phyloP scores from a whole-genome alignment of 106 monocot genomes.

The Triglochin maritima region DNA sequence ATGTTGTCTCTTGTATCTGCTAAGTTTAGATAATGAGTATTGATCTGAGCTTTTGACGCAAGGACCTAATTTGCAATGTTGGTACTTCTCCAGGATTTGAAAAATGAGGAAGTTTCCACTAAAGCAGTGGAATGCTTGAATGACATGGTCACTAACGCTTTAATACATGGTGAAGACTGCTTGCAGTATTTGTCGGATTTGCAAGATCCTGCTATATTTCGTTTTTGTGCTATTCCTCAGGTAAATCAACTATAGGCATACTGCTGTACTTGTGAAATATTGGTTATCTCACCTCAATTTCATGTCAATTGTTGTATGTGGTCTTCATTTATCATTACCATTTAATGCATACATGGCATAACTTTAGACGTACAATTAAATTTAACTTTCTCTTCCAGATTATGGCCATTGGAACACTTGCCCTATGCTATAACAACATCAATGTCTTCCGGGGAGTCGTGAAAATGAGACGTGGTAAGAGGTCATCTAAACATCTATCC shows the following conservation, averaged over 20 bases:
- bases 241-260: slow-evolving; percentile 11
- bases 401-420: slow-evolving; percentile 97
- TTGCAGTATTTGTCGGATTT: slow-evolving; percentile 68
- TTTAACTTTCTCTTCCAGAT: slow-evolving; percentile 42
- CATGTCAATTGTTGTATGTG: too few species aligned
- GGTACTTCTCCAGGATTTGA: slow-evolving; percentile 51
- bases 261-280: too few species aligned
- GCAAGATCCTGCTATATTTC: slow-evolving; percentile 52
- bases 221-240: slow-evolving; percentile 99
- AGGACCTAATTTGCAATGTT: too few species aligned
- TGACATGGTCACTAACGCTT: slow-evolving; percentile 92
- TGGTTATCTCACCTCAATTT: too few species aligned
- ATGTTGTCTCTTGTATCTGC: too few species aligned
- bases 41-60: too few species aligned
- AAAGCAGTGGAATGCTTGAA: slow-evolving; percentile 91
- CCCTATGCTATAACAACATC: slow-evolving; percentile 85
- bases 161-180: slow-evolving; percentile 83
- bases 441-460: slow-evolving; percentile 89
- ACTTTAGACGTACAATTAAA: not conserved
- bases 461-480: slow-evolving; percentile 94
- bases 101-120: slow-evolving; percentile 59
- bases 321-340: too few species aligned
- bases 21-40: too few species aligned
- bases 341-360: not conserved
- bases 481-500: not conserved